Evolutionary conservation across 768 basidiomycete genomes (phyloP), one percentile per base, ranked within the genome.

Genomic region (Leucocoprinus sp.): DNA sequence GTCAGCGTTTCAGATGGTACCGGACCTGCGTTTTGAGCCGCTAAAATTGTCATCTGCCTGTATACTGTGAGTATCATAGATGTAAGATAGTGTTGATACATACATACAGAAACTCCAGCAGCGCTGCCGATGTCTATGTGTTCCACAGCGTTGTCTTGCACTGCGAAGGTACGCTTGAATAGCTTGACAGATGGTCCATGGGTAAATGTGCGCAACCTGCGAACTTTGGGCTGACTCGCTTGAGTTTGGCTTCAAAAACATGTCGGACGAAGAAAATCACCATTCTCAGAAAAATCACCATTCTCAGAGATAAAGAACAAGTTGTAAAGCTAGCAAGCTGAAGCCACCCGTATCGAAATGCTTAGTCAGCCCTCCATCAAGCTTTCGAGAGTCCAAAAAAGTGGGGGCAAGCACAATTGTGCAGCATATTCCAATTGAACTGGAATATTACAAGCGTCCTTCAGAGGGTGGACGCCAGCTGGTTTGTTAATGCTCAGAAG

Each of bases 121-220:
- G 60, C 60, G 29, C 60, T 59, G 31, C 73, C 77, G 37, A 76
- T 54, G 28, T 74, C 66, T 33, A 78, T 59, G 42, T 66, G 63
- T 50, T 79, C 70, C 2, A 73, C 68, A 5, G 65, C 65, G 53
- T 68, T 66, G 21, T 71, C 71, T 52, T 75, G 71, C 8, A 70
- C 64, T 2, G 75, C 72, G 48, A 76, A 76, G 39, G 64, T 61
- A 37, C 74, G 71, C 48, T 71, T 75, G 29, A 56, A 50, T 8
- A 74, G 60, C 52, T 69, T 75, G 27, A 66, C 76, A 12, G 81
- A 76, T 26, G 72, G 65, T 34, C 69, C 66, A 51, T 84, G 82
- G 1, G 55, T 64, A n/a, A 57, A 57, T 12, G 57, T 58, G 44
- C 76, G 74, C 46, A 61, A 63, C 49, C 70, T 68, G 42, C 62